Base-by-base conservation (phyloP, 2,329 filamentous ascomycete species). In the Tolypocladium album region DNA sequence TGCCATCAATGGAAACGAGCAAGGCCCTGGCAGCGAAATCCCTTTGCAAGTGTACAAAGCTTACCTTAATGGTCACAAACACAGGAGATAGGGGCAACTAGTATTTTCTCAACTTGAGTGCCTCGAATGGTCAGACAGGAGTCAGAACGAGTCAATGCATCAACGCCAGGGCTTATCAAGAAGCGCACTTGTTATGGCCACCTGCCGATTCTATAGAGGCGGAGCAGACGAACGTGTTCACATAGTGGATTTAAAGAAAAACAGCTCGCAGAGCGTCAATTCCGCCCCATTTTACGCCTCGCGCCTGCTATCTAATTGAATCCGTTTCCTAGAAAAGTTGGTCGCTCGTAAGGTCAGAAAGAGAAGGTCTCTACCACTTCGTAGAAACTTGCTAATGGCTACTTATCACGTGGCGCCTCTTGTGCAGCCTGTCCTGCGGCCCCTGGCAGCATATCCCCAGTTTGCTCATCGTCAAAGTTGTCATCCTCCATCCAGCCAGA, bases 401-500 rank as follows among this genome's bases (percentile, higher is more conserved):
- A 36, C 20, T n/a, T 5, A 24, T 22, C 27, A 52, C 17, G 1
- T 13, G 50, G 8, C 5, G 9, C 20, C 11, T 22, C 17, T 36
- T 36, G 27, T 22, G 34, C 50, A 7, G 7, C 31, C 17, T 53
- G 17, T 8, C 50, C 31, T 2, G 27, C 17, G 17, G 7, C 4
- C 13, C 17, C 27, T 6, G 8, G 27, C 13, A 53, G 50, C 4
- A 4, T 53, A 31, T 17, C 50, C 20, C 34, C 43, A 8, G 31
- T 38, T 45, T 42, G 38, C 20, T 56, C 45, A 4, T 69, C 68
- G 45, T 67, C 61, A 20, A 66, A 56, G 50, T 52, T 31, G 42
- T 67, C 52, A 13, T 69, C 69, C 27, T 73, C 67, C 64, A 74
- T 67, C 72, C 72, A 74, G 17, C 70, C 71, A 20, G 72, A 73